Conservation (phyloP, 2,329 filamentous ascomycete species). For the Aschersonia sp. region DNA sequence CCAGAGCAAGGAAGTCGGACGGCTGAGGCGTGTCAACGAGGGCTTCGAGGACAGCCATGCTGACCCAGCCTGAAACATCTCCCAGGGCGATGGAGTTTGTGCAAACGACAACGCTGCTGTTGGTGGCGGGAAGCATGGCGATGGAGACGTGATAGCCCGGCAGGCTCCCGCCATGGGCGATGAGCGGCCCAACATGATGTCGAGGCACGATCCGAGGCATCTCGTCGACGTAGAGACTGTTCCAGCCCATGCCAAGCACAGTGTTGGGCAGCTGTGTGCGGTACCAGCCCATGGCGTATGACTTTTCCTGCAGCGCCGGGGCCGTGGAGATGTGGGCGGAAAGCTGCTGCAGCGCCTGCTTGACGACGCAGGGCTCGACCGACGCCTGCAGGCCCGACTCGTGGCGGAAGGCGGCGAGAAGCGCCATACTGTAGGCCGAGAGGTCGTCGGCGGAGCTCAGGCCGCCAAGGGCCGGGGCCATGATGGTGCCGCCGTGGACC, state of each 20-base stretch:
- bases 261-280: conserved; percentile 1
- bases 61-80: not conserved
- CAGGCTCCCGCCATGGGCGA: not conserved
- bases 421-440: not conserved
- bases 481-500: not conserved
- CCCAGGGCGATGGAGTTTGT: not conserved
- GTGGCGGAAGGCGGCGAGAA: not conserved
- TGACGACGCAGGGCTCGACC: not conserved
- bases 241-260: not conserved
- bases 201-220: not conserved
- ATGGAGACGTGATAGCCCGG: not conserved
- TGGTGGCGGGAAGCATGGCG: not conserved
- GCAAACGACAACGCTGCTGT: conserved; percentile 1
- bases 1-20: not conserved
- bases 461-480: not conserved
- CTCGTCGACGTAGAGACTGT: not conserved
- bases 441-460: not conserved
- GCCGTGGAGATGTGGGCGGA: not conserved
- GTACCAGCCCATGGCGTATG: not conserved
- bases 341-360: not conserved
- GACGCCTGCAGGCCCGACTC: not conserved
- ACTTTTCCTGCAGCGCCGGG: not conserved
- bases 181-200: not conserved
- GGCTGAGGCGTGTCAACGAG: not conserved
- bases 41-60: not conserved